Conservation (phyloP, 2,329 filamentous ascomycete genomes). For the Colletotrichum caudatum region DNA sequence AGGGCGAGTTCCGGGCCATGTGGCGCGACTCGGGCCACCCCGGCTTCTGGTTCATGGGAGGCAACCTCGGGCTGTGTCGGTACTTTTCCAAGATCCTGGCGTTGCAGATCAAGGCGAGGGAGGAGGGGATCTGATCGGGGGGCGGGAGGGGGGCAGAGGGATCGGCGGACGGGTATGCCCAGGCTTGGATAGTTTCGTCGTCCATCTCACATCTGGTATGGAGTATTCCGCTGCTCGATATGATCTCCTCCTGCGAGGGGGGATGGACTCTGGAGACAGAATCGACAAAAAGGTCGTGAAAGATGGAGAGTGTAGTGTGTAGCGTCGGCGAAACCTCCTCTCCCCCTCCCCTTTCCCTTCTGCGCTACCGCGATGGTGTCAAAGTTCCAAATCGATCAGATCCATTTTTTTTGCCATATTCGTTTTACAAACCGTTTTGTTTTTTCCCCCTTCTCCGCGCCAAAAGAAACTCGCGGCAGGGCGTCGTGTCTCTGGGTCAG, state of each 20-base stretch:
- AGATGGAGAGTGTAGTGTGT: neutral
- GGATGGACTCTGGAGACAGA: too few relatives aligned
- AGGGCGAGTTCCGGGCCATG: slow-evolving; percentile 57
- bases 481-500: neutral
- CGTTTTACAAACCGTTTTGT: neutral
- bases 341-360: too few relatives aligned
- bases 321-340: neutral
- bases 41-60: slow-evolving; percentile 54
- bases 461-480: neutral
- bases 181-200: neutral
- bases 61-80: slow-evolving; percentile 50
- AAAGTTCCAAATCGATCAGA: neutral
- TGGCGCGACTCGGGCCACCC: slow-evolving; percentile 51
- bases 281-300: too few relatives aligned
- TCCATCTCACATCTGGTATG: neutral
- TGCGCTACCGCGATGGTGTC: too few relatives aligned
- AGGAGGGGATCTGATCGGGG: slow-evolving; percentile 35
- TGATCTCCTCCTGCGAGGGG: neutral
- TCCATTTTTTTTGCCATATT: neutral
- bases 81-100: slow-evolving; percentile 52
- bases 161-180: neutral
- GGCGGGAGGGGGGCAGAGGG: neutral
- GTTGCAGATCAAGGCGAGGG: slow-evolving; percentile 44
- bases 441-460: neutral
- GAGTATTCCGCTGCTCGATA: neutral